phyloP scores from a whole-genome alignment of 176 grass and related monocot species.

The Zea mays region DNA sequence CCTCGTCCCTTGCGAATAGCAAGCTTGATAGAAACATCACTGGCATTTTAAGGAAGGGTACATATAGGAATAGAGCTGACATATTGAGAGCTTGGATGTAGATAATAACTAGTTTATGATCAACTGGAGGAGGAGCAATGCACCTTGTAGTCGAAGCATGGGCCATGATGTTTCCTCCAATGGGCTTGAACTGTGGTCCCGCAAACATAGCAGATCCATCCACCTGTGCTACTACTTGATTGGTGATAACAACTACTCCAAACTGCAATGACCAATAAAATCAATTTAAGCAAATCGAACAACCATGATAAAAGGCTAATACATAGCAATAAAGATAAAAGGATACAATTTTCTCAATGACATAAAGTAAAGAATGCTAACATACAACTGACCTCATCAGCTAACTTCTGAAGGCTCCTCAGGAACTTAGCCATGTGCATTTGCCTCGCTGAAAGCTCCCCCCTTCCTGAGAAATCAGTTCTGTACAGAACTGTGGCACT shows the following conservation, averaged over 20 bases:
- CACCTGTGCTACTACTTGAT: constrained; percentile 98
- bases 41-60: background rate
- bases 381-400: constrained; percentile 61
- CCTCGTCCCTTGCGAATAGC: constrained; percentile 91
- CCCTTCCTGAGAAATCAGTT: constrained; percentile 96
- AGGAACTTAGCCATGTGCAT: constrained; percentile 98
- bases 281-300: constrained; percentile 11
- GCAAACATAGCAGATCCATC: constrained; percentile 97
- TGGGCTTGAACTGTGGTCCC: constrained; percentile 88
- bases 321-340: background rate
- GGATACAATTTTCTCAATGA: background rate
- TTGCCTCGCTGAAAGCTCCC: constrained; percentile 92
- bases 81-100: background rate
- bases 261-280: constrained; percentile 55
- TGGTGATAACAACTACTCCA: constrained; percentile 95
- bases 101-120: background rate
- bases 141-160: constrained; percentile 93
- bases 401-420: constrained; percentile 93
- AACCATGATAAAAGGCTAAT: background rate
- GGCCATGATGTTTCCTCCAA: constrained; percentile 95
- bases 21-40: constrained; percentile 52
- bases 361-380: background rate
- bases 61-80: background rate
- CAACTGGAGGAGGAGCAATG: background rate
- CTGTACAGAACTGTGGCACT: constrained; percentile 92